These are phyloP conservation scores for Tuber calosporum DNA, from an alignment of 495 filamentous ascomycete species.

Conservation along the genomic window DNA sequence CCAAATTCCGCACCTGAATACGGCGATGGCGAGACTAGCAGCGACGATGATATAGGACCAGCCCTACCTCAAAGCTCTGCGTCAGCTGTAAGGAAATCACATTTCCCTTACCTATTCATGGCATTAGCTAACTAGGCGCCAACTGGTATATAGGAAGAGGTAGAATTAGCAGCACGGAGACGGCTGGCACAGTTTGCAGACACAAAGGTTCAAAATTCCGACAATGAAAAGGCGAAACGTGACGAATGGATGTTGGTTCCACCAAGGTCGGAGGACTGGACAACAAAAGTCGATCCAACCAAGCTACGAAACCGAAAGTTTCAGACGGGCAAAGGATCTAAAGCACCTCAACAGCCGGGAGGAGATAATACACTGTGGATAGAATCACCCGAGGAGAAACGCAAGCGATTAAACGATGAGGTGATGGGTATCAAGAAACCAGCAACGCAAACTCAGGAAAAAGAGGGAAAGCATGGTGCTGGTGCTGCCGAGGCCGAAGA, in stretches of 20 bases:
- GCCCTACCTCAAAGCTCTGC: slow-evolving; percentile 57
- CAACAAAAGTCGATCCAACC: slow-evolving; percentile 71
- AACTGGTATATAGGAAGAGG: slow-evolving; percentile 30
- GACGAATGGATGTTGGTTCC: slow-evolving; percentile 96
- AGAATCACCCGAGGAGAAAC: slow-evolving; percentile 84
- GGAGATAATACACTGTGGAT: slow-evolving; percentile 68
- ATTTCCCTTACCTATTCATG: slow-evolving; percentile 2
- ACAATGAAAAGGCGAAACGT: slow-evolving; percentile 49
- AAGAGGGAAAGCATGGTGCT: slow-evolving; percentile 23
- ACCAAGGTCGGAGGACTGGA: slow-evolving; percentile 57
- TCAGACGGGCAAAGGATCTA: slow-evolving; percentile 60
- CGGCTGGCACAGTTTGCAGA: slow-evolving; percentile 40
- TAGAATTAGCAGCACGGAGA: slow-evolving; percentile 37
- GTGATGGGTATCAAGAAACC: slow-evolving; percentile 65
- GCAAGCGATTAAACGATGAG: slow-evolving; percentile 69
- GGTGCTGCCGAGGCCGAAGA: slow-evolving; percentile 46
- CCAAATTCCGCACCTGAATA: slow-evolving; percentile 41
- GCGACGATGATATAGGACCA: slow-evolving; percentile 73
- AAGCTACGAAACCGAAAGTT: slow-evolving; percentile 78
- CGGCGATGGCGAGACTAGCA: slow-evolving; percentile 43
- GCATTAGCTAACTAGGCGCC: slow-evolving; percentile 10
- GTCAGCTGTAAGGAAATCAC: slow-evolving; percentile 25
- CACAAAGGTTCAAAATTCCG: slow-evolving; percentile 31
- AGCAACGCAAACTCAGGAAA: slow-evolving; percentile 40
- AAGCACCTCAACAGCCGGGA: slow-evolving; percentile 44